Conservation (phyloP, 2,329 filamentous ascomycete genomes). For the Trichophyton benhamiae region DNA sequence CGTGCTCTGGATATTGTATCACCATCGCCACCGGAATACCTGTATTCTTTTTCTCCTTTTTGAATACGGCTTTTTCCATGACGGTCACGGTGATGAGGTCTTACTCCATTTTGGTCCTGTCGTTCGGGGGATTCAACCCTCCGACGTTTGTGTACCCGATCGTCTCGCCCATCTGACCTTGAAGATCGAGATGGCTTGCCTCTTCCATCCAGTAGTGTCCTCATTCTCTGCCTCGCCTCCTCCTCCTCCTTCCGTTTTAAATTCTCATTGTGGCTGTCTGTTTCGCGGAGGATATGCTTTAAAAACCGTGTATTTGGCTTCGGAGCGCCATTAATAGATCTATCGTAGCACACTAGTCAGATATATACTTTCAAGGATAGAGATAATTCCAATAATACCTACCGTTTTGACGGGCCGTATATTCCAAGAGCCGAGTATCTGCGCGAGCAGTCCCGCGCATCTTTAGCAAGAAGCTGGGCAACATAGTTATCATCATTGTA, state of each 20-base stretch:
- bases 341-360: slow-evolving; percentile 23
- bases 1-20: background rate
- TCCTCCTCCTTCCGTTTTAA: slow-evolving; percentile 72
- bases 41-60: background rate
- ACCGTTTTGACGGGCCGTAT: slow-evolving; percentile 44
- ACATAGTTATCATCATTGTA: slow-evolving; percentile 57
- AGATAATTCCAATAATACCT: background rate
- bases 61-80: background rate
- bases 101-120: background rate
- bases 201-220: slow-evolving; percentile 40
- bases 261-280: slow-evolving; percentile 77
- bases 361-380: no score
- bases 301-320: slow-evolving; percentile 90
- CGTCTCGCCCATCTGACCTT: slow-evolving; percentile 7
- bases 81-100: background rate
- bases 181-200: slow-evolving; percentile 29
- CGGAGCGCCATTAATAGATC: slow-evolving; percentile 53
- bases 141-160: background rate
- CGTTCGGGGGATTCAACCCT: slow-evolving; percentile 11
- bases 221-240: slow-evolving; percentile 61
- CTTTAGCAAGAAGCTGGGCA: slow-evolving; percentile 63
- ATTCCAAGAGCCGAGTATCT: slow-evolving; percentile 65
- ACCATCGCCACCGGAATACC: background rate
- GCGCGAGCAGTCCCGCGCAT: slow-evolving; percentile 61
- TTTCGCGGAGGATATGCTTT: slow-evolving; percentile 75